Evolutionary conservation across 2,329 filamentous ascomycete species (phyloP), one percentile per base, ranked within the genome.

Genomic region (Arthrobotrys entomopaga): DNA sequence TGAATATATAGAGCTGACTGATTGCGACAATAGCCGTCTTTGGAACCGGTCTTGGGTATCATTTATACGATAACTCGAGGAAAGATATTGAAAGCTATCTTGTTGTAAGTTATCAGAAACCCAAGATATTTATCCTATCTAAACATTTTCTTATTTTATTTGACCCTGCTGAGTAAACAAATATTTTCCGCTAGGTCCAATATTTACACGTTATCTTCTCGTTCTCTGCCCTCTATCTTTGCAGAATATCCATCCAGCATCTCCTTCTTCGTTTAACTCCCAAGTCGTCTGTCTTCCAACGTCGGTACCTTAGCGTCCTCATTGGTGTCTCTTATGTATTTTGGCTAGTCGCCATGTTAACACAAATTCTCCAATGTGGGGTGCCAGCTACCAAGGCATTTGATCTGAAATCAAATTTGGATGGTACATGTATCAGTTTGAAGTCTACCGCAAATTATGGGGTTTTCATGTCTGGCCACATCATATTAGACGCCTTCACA

Each of bases 161-260:
- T 34, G 29, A 3, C 29, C 10, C 29, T 34, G 29, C 29, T 34
- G 10, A 34, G 10, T 34, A 3, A 7, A 10, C 29, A 6, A 34
- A 34, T 34, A 5, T 34, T 34, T 1, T 6, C 29, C 29, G 3
- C 5, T 52, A 69, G 65, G 57, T 72, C 1, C 66, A 72, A 60
- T 72, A 64, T 34, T 40, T 72, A 2, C 66, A 72, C 34, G 60
- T 65, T 15, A 65, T 72, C 10, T 72, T 72, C 46, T 72, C 59
- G 16, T 64, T 72, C 42, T 72, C 60, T 4, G 66, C 66, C 26
- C 53, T 72, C 2, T 59, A 72, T 54, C 60, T 72, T 48, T 64
- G 59, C 59, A 64, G 66, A 58, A 72, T 72, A 26, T 72, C 66
- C 13, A 65, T 72, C 11, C 66, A 64, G 15, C 66, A 72, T 40